Percentiles rank a stretch among this genome's conserved stretches.
phyloP scores from a whole-genome alignment of 192 early-diverging fungal species.

The Podila epicladia region DNA sequence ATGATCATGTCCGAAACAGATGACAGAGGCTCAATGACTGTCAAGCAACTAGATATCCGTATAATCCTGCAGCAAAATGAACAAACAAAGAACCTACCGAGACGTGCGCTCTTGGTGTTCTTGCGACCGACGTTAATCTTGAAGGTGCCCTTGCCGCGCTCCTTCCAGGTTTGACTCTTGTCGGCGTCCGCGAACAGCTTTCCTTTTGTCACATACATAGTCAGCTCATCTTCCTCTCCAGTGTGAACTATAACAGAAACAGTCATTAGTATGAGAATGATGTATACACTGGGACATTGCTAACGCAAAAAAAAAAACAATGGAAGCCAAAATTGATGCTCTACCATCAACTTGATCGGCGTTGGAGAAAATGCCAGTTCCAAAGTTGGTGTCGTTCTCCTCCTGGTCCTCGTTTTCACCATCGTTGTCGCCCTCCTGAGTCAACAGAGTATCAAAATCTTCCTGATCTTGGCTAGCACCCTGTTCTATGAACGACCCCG shows the following conservation, averaged over 20 bases:
- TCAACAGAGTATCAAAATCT: conserved; percentile 40
- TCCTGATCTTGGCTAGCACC: conserved; percentile 14
- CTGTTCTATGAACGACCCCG: conserved; percentile 28
- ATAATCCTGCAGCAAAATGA: neutral
- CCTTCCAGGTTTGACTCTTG: conserved; percentile 39
- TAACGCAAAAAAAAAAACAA: too few species aligned
- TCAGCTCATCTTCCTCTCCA: conserved; percentile 41
- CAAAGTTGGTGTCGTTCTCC: conserved; percentile 20
- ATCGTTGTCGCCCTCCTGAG: conserved; percentile 27
- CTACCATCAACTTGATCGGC: conserved; percentile 48
- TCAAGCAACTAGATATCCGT: neutral
- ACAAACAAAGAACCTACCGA: conserved; percentile 11
- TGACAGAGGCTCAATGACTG: neutral
- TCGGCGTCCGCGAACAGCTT: conserved; percentile 39
- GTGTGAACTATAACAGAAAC: conserved; percentile 20
- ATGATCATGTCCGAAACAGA: neutral
- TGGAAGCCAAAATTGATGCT: too few species aligned
- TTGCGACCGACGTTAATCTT: conserved; percentile 36
- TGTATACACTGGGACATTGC: too few species aligned
- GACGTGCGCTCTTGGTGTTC: conserved; percentile 29
- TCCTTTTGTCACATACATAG: conserved; percentile 40
- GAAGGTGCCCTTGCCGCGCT: conserved; percentile 43
- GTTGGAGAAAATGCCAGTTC: conserved; percentile 24
- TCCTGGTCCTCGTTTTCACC: conserved; percentile 12
- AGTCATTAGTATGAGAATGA: too few species aligned